Evolutionary conservation across 2,329 filamentous ascomycete species (phyloP).

Genomic region (Sclerotinia spermophila): DNA sequence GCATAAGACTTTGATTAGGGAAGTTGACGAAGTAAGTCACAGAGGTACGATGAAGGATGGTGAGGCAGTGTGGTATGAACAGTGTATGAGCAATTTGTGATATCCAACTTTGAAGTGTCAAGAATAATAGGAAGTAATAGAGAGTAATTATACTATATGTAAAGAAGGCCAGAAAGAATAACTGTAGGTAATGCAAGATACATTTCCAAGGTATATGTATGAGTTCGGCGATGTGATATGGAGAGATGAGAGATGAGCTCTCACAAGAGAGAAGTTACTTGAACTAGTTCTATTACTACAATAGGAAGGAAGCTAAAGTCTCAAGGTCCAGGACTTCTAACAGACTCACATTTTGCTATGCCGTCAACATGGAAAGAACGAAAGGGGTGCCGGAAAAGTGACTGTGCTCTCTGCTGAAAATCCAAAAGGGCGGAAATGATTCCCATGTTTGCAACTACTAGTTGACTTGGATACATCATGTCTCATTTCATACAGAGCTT

Average conservation of each 20-base stretch:
- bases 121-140: not conserved
- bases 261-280: not conserved
- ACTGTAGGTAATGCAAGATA: conserved; percentile 1
- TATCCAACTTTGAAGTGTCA: not conserved
- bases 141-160: not conserved
- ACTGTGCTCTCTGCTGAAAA: not conserved
- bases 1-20: not conserved
- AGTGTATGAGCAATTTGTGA: not conserved
- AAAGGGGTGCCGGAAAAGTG: not conserved
- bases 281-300: not conserved
- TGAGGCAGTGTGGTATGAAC: not conserved
- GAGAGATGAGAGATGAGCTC: not conserved
- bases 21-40: not conserved
- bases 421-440: not conserved
- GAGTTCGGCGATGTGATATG: not conserved
- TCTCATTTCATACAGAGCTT: fast-evolving
- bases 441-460: not conserved
- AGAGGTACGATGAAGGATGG: not conserved
- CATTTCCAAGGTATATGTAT: conserved; percentile 5
- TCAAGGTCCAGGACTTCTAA: not conserved
- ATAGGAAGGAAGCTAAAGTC: not conserved
- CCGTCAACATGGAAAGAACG: not conserved
- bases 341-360: not conserved
- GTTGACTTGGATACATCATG: not conserved
- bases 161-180: not conserved